Evolutionary conservation across 2,329 filamentous ascomycete species (phyloP).

Genomic region (Pseudogymnoascus sp.): DNA sequence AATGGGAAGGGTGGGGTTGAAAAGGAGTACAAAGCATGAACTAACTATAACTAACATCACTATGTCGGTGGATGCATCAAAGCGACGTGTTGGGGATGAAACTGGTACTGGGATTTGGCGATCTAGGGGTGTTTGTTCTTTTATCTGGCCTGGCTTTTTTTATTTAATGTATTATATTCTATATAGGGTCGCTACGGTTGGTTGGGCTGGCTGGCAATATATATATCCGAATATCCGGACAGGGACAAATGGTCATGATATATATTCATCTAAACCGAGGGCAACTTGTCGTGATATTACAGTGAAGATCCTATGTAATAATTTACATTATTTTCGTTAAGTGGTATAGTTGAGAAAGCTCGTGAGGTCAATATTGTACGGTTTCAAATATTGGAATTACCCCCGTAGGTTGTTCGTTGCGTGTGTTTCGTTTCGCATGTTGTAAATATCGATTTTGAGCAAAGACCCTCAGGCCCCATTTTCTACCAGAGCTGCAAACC

Average conservation of each 20-base stretch:
- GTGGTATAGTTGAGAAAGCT: background rate
- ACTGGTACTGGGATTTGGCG: constrained; percentile 4
- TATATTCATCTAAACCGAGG: background rate
- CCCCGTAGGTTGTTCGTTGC: background rate
- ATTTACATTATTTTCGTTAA: background rate
- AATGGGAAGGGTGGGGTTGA: background rate
- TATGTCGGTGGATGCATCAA: constrained; percentile 2
- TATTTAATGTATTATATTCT: constrained; percentile 9
- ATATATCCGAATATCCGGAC: constrained; percentile 6
- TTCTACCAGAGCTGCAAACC: background rate
- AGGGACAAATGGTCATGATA: constrained; percentile 2
- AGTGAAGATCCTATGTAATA: background rate
- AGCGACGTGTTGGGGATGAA: constrained; percentile 3
- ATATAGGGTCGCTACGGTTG: constrained; percentile 5
- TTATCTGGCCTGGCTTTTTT: background rate
- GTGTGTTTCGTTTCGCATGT: background rate
- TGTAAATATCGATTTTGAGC: background rate
- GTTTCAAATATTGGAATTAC: background rate
- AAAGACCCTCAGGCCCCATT: background rate
- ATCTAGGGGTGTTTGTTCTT: background rate
- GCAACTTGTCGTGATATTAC: background rate
- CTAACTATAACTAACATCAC: constrained; percentile 9
- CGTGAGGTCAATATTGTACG: background rate
- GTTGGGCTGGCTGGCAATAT: background rate
- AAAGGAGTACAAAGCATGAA: constrained; percentile 10